phyloP scores from a whole-genome alignment of 768 basidiomycete species.

The Ramaria sp. region DNA sequence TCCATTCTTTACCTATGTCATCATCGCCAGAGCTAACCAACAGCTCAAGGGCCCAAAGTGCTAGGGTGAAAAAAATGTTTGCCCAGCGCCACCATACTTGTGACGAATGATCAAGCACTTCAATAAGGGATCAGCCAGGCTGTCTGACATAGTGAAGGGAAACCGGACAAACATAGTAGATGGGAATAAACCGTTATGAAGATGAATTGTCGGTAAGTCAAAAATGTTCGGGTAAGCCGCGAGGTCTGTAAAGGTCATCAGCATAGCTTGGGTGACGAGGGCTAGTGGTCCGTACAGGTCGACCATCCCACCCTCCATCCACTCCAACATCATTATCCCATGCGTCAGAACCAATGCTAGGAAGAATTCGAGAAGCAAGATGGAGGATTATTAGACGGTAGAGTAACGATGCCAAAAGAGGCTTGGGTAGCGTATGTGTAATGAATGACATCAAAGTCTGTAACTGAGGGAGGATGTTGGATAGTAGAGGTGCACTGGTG shows the following conservation, averaged over 20 bases:
- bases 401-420: constrained; percentile 64
- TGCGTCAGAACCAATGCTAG: constrained; percentile 71
- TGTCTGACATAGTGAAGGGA: not conserved
- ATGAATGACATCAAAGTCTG: constrained; percentile 73
- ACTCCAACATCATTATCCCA: constrained; percentile 62
- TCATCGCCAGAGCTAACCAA: constrained; percentile 72
- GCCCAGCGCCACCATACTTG: constrained; percentile 93
- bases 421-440: constrained; percentile 77
- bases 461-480: constrained; percentile 73
- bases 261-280: not conserved
- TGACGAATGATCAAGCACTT: constrained; percentile 81
- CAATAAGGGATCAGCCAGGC: not conserved
- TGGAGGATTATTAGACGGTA: constrained; percentile 78
- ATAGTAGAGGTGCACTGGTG: constrained; percentile 57
- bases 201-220: constrained; percentile 77
- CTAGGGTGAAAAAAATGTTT: constrained; percentile 78
- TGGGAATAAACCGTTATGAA: constrained; percentile 85
- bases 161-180: constrained; percentile 52
- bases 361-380: constrained; percentile 70
- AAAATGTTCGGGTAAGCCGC: constrained; percentile 55
- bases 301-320: constrained; percentile 56
- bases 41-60: constrained; percentile 76
- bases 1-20: constrained; percentile 54
- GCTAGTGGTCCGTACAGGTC: constrained; percentile 43
- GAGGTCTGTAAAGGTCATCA: constrained; percentile 44